Base-by-base conservation (phyloP, 2,329 filamentous ascomycete genomes). In the Penicillium oxalicum region DNA sequence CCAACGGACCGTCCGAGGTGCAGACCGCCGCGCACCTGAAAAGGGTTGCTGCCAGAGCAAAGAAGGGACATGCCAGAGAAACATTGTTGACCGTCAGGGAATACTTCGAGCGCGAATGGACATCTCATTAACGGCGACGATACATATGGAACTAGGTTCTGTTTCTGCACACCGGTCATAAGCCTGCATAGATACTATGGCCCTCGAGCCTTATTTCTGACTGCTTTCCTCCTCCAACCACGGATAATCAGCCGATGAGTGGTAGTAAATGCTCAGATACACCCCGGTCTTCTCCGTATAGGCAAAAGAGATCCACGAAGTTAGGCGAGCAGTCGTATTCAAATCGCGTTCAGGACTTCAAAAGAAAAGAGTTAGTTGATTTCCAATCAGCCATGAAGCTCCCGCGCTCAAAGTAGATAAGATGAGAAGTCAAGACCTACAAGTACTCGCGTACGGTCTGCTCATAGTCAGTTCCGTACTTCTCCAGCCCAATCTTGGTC, bases 201-300 rank as follows among this genome's bases (percentile, higher is more conserved):
- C 18, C 2, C 18, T 18, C 18, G 18, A 18, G 18, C 18, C 18
- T 18, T 18, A 18, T 18, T 18, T 18, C 18, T 18, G 18, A 18
- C 18, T 18, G 18, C 18, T 18, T 18, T 37, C n/a, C 4, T 37
- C 35, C n/a, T 37, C 35, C 35, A 18, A n/a, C 35, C 35, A 37
- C 9, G 35, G 35, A 18, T 37, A 51, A 2, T 48, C 44, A 18
- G 25, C 25, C 1, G 49, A 51, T n/a, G 55, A 51, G 27, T 58
- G 53, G 18, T 58, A 58, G 34, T 58, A 56, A 6, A 54, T 43
- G 32, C 53, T 56, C 12, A 58, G 18, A 24, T 58, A 58, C 1
- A 54, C 48, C 5, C 55, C 53, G 4, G 42, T 56, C 13, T 45
- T 47, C 32, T 57, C 53, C 2, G 49, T 50, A 25, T 56, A 57